Evolutionary conservation across 495 filamentous ascomycete species (phyloP).

Genomic region (Hypoxylon rickii): DNA sequence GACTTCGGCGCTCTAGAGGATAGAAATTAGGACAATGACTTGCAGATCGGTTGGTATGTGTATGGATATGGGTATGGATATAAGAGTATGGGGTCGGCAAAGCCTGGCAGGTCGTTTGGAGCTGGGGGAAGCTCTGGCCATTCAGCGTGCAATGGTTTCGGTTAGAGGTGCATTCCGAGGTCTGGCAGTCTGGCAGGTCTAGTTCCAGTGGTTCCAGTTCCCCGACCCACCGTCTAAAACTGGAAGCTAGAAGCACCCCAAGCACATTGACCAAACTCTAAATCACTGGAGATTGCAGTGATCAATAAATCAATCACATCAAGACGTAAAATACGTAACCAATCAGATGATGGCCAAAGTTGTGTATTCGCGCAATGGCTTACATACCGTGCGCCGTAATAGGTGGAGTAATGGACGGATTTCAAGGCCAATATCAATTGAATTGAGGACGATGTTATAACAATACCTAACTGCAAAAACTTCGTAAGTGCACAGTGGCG

Average conservation of each 20-base stretch:
- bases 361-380: no score
- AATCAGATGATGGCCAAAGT: no score
- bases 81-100: slow-evolving; percentile 17
- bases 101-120: slow-evolving; percentile 1
- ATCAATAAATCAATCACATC: no score
- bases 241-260: neutral
- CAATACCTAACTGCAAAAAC: no score
- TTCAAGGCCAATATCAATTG: no score
- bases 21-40: slow-evolving; percentile 15
- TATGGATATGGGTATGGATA: no score
- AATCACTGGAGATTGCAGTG: neutral
- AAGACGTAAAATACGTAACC: no score
- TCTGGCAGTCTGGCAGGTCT: slow-evolving; percentile 13
- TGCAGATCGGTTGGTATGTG: slow-evolving; percentile 17
- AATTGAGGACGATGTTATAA: no score
- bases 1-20: slow-evolving; percentile 9
- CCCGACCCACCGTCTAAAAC: slow-evolving; percentile 16
- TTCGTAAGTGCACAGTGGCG: no score
- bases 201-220: no score
- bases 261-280: slow-evolving; percentile 19
- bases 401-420: no score
- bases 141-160: slow-evolving; percentile 1
- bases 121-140: slow-evolving; percentile 21
- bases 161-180: slow-evolving; percentile 15
- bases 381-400: no score